Evolutionary conservation across 148 eudicot genomes (phyloP), one percentile per base, ranked within the genome.

Genomic region (Polygonum maritimum): DNA sequence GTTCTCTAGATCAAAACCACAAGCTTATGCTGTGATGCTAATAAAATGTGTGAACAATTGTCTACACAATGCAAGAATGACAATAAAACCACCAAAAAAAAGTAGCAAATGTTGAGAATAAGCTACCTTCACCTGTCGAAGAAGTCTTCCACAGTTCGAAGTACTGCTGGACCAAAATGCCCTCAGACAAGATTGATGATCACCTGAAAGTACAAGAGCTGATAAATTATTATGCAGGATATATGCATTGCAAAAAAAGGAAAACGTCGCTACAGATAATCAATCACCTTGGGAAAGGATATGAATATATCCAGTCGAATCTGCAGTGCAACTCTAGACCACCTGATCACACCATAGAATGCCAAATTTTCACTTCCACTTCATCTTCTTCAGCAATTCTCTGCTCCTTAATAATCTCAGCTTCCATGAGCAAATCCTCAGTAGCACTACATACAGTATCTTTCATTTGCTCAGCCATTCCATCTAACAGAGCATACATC

Each of bases 381-480:
- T 38, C 35, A 38, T 63, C 69, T 16, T 63, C 69, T 63, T 63
- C 69, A 3, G 16, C n/a, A 63, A 11, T 9, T 11, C 16, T 63
- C 40, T 63, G 39, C 38, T 33, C 69, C 69, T 63, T 33, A 1
- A 31, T 6, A 57, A 57, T 57, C 33, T 57, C 63, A 9, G 12
- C 63, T 19, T 57, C 63, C 31, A 57, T 57, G 19, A 57, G 69
- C 3, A 33, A 63, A 31, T 63, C 69, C 40, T 63, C 40, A 26
- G 40, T 33, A 63, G 18, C 16, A 13, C 69, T 39, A 63, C 31
- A 11, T 13, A 13, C 33, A 79, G 80, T 84, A 70, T 89, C 91
- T 81, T 85, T 92, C 88, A 92, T 87, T 47, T 86, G 91, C 79
- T 85, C 82, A 36, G 67, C 76, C 75, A 92, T 77, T 75, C 86